These are phyloP conservation scores for Echium plantagineum DNA, from an alignment of 257 asterid genomes.

Conservation along the genomic window DNA sequence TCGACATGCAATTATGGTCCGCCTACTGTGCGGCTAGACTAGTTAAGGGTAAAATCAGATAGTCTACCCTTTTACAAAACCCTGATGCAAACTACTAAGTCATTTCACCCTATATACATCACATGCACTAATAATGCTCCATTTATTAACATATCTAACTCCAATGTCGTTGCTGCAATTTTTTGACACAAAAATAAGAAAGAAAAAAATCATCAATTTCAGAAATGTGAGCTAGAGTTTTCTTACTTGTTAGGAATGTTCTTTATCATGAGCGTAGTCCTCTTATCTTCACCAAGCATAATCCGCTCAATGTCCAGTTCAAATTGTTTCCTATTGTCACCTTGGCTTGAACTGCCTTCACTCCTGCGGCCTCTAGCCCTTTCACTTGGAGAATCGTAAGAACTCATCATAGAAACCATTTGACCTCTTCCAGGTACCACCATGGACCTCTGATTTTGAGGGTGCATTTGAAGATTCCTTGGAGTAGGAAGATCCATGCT, in stretches of 20 bases:
- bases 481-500: constrained; percentile 65
- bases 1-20: not conserved
- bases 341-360: constrained; percentile 60
- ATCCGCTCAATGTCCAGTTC: constrained; percentile 92
- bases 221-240: no score
- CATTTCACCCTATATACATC: not conserved
- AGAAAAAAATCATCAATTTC: not conserved
- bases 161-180: not conserved
- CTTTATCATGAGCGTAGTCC: constrained; percentile 97
- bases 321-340: constrained; percentile 90
- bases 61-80: no score
- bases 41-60: not conserved
- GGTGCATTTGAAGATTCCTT: constrained; percentile 54
- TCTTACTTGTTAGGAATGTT: constrained; percentile 99
- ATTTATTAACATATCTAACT: not conserved
- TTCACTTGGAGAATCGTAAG: constrained; percentile 87
- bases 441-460: constrained; percentile 79
- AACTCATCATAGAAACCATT: constrained; percentile 73
- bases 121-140: no score
- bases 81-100: not conserved
- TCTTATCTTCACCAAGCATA: constrained; percentile 81
- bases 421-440: constrained; percentile 86
- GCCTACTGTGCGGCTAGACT: not conserved
- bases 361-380: constrained; percentile 69
- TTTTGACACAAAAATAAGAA: not conserved